Evolutionary conservation across 2,329 filamentous ascomycete species (phyloP).

Genomic region (Colletotrichum cuscutae): DNA sequence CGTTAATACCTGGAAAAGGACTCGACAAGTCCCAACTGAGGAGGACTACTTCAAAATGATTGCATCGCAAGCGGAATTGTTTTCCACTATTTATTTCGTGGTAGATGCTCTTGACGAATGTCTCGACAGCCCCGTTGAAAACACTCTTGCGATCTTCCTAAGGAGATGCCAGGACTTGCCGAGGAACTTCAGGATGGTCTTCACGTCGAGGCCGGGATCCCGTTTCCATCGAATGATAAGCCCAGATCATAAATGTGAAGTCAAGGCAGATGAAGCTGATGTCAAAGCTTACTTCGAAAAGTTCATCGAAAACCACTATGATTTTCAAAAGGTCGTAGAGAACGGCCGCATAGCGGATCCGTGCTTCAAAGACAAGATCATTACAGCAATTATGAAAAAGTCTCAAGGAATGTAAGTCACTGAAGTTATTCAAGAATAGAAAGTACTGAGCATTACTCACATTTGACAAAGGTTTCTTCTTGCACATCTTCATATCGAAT

Average conservation of each 20-base stretch:
- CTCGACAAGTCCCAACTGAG: neutral
- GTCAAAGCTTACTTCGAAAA: conserved; percentile 2
- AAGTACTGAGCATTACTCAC: neutral
- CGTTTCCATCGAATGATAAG: neutral
- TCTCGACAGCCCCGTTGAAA: neutral
- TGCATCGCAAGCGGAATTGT: neutral
- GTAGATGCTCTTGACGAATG: conserved; percentile 22
- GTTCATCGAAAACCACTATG: neutral
- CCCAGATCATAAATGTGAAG: neutral
- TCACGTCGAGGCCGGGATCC: conserved; percentile 1
- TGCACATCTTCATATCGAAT: conserved; percentile 17
- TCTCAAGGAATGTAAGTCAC: conserved; percentile 15
- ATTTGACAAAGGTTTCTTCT: neutral
- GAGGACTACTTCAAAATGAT: conserved; percentile 10
- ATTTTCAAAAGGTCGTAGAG: neutral
- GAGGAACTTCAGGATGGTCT: neutral
- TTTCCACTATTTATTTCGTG: neutral
- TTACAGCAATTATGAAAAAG: neutral
- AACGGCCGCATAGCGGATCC: neutral
- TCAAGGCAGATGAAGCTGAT: neutral
- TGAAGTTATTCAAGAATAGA: no score
- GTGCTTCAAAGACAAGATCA: neutral
- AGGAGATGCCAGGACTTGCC: neutral
- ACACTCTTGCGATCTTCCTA: neutral
- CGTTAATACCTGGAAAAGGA: neutral